Evolutionary conservation across 1,284 basidiomycete genomes (phyloP).

Genomic region (Gymnopus androsaceus): DNA sequence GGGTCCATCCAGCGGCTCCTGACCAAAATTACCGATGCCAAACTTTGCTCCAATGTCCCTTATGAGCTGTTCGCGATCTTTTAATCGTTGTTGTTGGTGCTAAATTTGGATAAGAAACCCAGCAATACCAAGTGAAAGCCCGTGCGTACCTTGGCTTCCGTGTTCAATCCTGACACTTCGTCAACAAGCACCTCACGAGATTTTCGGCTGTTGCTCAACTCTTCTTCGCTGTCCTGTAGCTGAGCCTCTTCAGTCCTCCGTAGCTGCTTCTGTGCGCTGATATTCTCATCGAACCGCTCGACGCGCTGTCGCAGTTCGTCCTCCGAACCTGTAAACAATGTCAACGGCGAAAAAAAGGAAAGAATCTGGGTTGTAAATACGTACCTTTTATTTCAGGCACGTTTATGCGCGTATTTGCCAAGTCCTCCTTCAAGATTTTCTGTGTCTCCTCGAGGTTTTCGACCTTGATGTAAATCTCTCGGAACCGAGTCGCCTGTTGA

Average conservation of each 20-base stretch:
- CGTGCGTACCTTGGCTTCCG: conserved; percentile 60
- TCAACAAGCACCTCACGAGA: conserved; percentile 59
- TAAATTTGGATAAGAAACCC: conserved; percentile 30
- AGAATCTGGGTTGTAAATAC: conserved; percentile 4
- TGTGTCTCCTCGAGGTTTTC: conserved; percentile 71
- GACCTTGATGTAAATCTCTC: conserved; percentile 78
- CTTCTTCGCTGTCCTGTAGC: conserved; percentile 66
- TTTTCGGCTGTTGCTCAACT: conserved; percentile 52
- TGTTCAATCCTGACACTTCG: conserved; percentile 61
- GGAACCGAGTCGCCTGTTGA: conserved; percentile 82
- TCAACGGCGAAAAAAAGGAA: background rate
- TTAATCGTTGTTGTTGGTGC: conserved; percentile 77
- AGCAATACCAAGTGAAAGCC: background rate
- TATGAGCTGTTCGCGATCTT: conserved; percentile 75
- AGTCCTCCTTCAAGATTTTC: conserved; percentile 51
- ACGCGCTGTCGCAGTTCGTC: conserved; percentile 73
- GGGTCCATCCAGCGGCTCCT: conserved; percentile 63
- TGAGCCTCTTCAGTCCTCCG: conserved; percentile 48
- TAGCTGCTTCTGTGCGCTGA: conserved; percentile 55
- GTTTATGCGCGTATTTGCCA: conserved; percentile 66
- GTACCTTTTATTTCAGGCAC: conserved; percentile 77
- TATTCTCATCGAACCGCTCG: conserved; percentile 72
- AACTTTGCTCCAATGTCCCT: conserved; percentile 69
- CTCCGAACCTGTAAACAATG: conserved; percentile 61
- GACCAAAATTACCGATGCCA: conserved; percentile 75